Evolutionary conservation across 169 alveolate species (phyloP), one percentile per base, ranked within the genome.

Genomic region (Plasmodium falciparum): DNA sequence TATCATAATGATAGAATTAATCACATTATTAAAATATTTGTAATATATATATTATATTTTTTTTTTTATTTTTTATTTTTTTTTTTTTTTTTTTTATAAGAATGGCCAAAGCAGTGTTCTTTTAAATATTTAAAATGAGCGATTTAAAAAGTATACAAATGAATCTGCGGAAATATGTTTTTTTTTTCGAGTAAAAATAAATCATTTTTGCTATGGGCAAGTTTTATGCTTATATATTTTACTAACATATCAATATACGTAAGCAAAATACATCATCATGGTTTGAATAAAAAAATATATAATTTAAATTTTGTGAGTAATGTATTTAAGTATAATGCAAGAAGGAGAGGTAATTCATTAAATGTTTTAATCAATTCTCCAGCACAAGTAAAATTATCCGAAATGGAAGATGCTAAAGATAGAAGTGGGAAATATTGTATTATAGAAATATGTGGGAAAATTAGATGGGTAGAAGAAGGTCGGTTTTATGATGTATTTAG

Each of bases 381-480:
- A 1, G 97, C 97, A 20, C 93, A 92, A 43, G 93, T 93, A 54
- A 90, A 92, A 50, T 92, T 95, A 47, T 89, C 95, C 8, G 83
- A 70, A 45, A 73, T 88, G 4, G 92, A 89, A 62, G 97, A 95
- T 67, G 93, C 94, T 20, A 59, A 92, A 72, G 97, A 95, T 54
- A 78, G 97, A 8, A 89, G 96, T 11, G 97, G 97, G 12, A 67
- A 93, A 49, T 95, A 73, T 70, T 94, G 94, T 33, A 88, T 95
- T 24, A 96, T 92, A 20, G 95, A 93, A 62, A 89, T 95, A 52
- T 93, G 96, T 45, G 97, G 97, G 13, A 80, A 67, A 13, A 95
- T 95, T 59, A 26, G 94, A 71, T 94, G 97, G 97, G 58, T 95
- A 66, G 97, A 95, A 69, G 89, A 91, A 70, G 97, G 97, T 39